phyloP scores from a whole-genome alignment of 805 yeast genomes.

The Lipomyces anomalus region DNA sequence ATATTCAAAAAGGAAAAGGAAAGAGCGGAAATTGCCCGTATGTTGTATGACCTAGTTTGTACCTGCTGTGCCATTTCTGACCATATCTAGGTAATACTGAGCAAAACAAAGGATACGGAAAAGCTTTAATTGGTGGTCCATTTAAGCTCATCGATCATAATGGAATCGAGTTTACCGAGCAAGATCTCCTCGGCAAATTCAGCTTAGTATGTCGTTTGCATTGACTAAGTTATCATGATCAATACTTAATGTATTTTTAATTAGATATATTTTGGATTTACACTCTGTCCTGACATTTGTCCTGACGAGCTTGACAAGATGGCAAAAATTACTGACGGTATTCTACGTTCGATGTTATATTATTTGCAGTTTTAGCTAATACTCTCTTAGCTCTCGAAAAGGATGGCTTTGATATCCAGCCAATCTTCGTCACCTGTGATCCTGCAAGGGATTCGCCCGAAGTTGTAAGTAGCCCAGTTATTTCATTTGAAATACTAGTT shows the following conservation, averaged over 20 bases:
- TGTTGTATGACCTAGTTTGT: slow-evolving; percentile 25
- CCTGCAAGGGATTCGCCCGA: slow-evolving; percentile 92
- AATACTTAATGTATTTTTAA: background rate
- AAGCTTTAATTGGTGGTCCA: slow-evolving; percentile 89
- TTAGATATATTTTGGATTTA: slow-evolving; percentile 83
- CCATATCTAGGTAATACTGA: slow-evolving; percentile 45
- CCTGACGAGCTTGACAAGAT: slow-evolving; percentile 96
- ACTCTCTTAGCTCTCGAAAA: slow-evolving; percentile 43
- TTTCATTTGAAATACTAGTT: background rate
- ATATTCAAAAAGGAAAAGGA: slow-evolving; percentile 73
- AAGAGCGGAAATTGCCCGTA: slow-evolving; percentile 64
- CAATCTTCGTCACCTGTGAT: slow-evolving; percentile 92
- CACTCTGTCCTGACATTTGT: slow-evolving; percentile 97
- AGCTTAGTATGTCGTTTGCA: slow-evolving; percentile 41
- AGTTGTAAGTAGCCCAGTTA: slow-evolving; percentile 43
- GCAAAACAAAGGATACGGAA: slow-evolving; percentile 81
- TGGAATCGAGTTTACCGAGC: slow-evolving; percentile 68
- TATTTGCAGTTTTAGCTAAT: background rate
- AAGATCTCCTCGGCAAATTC: slow-evolving; percentile 71
- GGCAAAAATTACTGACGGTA: slow-evolving; percentile 60
- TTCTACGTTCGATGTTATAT: background rate
- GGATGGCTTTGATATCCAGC: slow-evolving; percentile 61
- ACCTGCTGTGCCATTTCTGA: background rate
- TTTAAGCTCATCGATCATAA: slow-evolving; percentile 67
- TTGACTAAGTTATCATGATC: background rate